Base-by-base conservation (phyloP, 805 yeast species). In the Candida dajiaensis region DNA sequence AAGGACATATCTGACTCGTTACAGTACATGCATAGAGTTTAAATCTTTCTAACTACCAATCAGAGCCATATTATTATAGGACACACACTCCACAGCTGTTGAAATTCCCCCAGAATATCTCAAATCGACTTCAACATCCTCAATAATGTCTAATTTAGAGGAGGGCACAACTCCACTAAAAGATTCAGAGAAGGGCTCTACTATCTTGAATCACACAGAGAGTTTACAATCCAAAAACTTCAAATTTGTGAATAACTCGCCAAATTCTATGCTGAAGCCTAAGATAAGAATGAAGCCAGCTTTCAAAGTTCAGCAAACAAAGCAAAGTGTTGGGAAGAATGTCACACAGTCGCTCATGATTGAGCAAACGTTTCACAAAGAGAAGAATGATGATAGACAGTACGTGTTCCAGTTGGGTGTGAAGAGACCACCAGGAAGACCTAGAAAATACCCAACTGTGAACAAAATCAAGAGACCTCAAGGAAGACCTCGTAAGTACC, bases 371-470 rank as follows among this genome's bases (percentile, higher is more conserved):
- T 52, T 58, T 31, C 48, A 50, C 33, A 43, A 35, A 3, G 42
- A 41, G 6, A 40, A 45, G 16, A 35, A 31, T 10, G 43, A 38
- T 10, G 57, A 57, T 26, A 41, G 38, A 22, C 51, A 50, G 38
- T 57, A 54, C 35, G 41, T 51, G 0, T 55, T 57, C 37, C 61
- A 58, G 28, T 29, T 48, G 38, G 50, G 53, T 20, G 43, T 57
- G 16, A 75, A 55, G 70, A 73, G 61, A 64, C 69, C 59, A 47
- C 63, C 78, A 37, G 80, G 80, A 13, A 63, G 80, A 51, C 80
- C 80, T 2, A 63, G 78, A 52, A 75, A 75, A 53, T 70, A 70
- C 45, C 74, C 78, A 1, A 13, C 7, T n/a, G 60, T 69, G n/a
- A 76, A 70, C 47, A 77, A 74, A 40, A 45, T 46, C 4, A 60